These are phyloP conservation scores for Wallacemonas sp. DNA, from an alignment of 208 protist genomes.

Conservation along the genomic window DNA sequence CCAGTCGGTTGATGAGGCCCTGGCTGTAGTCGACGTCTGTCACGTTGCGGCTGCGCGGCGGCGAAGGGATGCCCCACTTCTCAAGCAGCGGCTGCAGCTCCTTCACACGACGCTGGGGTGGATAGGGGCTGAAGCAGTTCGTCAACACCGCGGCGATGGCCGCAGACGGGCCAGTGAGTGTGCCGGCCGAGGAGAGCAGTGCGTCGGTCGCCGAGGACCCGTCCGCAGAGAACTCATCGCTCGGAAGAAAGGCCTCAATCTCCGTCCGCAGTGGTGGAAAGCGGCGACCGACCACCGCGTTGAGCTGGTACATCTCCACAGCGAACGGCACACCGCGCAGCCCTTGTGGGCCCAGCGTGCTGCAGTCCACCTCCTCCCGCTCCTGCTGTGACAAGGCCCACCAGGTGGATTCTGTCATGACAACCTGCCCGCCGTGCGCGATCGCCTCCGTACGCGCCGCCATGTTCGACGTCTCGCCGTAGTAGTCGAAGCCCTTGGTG, in stretches of 20 bases:
- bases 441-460: slow-evolving; percentile 77
- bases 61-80: slow-evolving; percentile 22
- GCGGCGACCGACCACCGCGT: slow-evolving; percentile 37
- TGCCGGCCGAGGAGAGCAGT: slow-evolving; percentile 19
- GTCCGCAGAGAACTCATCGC: slow-evolving; percentile 16
- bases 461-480: slow-evolving; percentile 79
- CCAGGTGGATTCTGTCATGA: slow-evolving; percentile 43
- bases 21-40: slow-evolving; percentile 29
- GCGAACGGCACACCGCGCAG: slow-evolving; percentile 56
- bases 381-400: slow-evolving; percentile 29
- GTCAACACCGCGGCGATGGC: slow-evolving; percentile 26
- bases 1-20: slow-evolving; percentile 27
- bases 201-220: slow-evolving; percentile 13
- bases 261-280: slow-evolving; percentile 49
- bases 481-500: slow-evolving; percentile 78
- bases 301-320: slow-evolving; percentile 64
- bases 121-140: slow-evolving; percentile 42
- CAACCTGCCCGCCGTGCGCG: slow-evolving; percentile 72
- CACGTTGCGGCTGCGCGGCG: slow-evolving; percentile 8
- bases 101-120: slow-evolving; percentile 19
- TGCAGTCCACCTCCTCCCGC: slow-evolving; percentile 20
- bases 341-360: slow-evolving; percentile 26
- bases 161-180: slow-evolving; percentile 11
- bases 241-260: slow-evolving; percentile 28
- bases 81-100: slow-evolving; percentile 39